Base-by-base conservation (phyloP, 768 basidiomycete genomes). In the Lepiota brunneoincarnata region DNA sequence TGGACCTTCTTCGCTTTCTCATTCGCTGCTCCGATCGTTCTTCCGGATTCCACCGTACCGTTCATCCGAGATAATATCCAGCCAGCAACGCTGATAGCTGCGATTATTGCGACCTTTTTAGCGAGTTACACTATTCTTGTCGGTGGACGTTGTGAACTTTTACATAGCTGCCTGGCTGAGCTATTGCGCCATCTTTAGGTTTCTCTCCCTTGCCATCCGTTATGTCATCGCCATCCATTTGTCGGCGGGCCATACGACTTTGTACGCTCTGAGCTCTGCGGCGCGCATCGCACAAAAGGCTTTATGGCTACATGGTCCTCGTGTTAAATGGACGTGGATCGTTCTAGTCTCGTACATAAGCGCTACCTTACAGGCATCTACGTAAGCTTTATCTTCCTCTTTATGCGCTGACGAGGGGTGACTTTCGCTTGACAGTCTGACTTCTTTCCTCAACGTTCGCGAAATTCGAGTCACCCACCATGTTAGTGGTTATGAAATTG, bases 291-390 rank as follows among this genome's bases (percentile, higher is more conserved):
- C 49, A 18, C 38, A 50, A 11, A 50, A 14, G 26, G 15, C 21
- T 28, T 28, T 50, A 26, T 50, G 49, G 49, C 31, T 50, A 6
- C 37, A 50, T 40, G n/a, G 31, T 9, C 49, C 26, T 12, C 6
- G 20, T 14, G 26, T 17, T 11, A 50, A 50, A 18, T 50, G 49
- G 49, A 50, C 49, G 2, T 50, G 49, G 49, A 40, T 50, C 18
- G 49, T 40, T 4, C 14, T 39, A 10, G 21, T 50, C 37, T 37
- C 49, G 15, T 50, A 40, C 20, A 4, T 50, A 3, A 24, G 37
- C 2, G 38, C 41, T 17, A 41, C 17, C n/a, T 39, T 50, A 10
- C 49, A 50, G 24, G 41, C 49, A 6, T 50, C 38, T 18, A 39
- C 49, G 49, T 50, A 17, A 20, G 38, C 20, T n/a, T n/a, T 5